A percentile compares a stretch with the other conserved stretches of the same genome.
Conservation (phyloP, 768 basidiomycete genomes). For the Pleurotus tuber-regium region DNA sequence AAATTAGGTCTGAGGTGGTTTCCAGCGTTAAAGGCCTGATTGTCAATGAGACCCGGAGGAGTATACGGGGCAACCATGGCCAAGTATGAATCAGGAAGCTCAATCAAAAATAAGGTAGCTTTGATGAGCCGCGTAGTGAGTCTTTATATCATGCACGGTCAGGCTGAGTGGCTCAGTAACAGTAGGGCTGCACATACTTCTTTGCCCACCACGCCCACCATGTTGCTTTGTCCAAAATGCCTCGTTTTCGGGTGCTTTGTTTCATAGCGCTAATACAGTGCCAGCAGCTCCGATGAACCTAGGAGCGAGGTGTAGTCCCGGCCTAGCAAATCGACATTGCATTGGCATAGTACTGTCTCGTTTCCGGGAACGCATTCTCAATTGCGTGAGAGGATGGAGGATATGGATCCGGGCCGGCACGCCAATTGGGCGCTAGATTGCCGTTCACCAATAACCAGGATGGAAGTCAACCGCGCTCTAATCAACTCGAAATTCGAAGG, state of each 20-base stretch:
- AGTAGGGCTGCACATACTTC: background rate
- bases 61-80: constrained; percentile 6
- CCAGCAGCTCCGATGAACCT: too few relatives aligned
- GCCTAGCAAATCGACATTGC: too few relatives aligned
- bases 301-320: too few relatives aligned
- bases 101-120: background rate
- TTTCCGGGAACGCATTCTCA: background rate
- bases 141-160: background rate
- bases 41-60: constrained; percentile 4
- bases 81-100: background rate
- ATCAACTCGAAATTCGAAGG: constrained; percentile 85
- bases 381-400: too few relatives aligned
- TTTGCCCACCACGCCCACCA: constrained; percentile 9
- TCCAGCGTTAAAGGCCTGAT: constrained; percentile 5
- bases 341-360: too few relatives aligned
- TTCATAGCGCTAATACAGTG: background rate
- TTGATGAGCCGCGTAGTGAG: background rate
- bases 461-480: constrained; percentile 41
- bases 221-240: constrained; percentile 3
- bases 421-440: background rate
- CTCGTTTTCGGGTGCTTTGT: background rate
- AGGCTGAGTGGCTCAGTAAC: background rate
- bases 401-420: background rate
- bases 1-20: background rate
- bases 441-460: constrained; percentile 3